Evolutionary conservation across 768 basidiomycete species (phyloP).

Genomic region (Suillus cothurnatus): DNA sequence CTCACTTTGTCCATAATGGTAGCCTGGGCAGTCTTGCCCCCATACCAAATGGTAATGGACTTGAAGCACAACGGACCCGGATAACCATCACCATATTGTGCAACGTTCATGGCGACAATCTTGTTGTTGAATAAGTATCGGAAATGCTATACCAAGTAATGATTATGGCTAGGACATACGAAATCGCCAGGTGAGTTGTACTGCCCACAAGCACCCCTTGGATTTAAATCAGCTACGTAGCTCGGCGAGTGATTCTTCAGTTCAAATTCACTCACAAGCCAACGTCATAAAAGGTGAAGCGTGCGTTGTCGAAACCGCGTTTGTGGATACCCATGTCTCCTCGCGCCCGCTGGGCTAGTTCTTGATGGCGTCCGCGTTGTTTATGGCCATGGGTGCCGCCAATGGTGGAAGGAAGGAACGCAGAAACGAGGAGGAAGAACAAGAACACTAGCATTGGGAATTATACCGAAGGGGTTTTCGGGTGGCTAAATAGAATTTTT

Average conservation of each 20-base stretch:
- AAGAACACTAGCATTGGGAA: constrained; percentile 27
- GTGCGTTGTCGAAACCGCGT: constrained; percentile 37
- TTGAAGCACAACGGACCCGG: constrained; percentile 68
- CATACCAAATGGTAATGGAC: constrained; percentile 56
- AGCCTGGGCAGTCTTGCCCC: constrained; percentile 56
- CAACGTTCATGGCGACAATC: constrained; percentile 31
- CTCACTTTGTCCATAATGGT: constrained; percentile 62
- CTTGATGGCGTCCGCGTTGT: constrained; percentile 40
- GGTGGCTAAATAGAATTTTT: not conserved
- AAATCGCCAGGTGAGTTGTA: constrained; percentile 41
- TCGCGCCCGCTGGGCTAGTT: constrained; percentile 46
- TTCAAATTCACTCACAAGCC: constrained; percentile 42
- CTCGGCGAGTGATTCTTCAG: constrained; percentile 10
- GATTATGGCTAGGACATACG: constrained; percentile 29
- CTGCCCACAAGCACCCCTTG: constrained; percentile 58
- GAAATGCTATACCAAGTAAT: constrained; percentile 35
- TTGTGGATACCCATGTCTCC: constrained; percentile 38
- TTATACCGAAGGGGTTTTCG: too few species aligned
- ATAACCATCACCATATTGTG: constrained; percentile 57
- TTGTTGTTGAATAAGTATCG: constrained; percentile 37
- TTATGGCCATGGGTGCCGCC: constrained; percentile 24
- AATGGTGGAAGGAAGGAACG: constrained; percentile 36
- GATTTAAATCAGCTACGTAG: constrained; percentile 5
- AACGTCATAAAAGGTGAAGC: constrained; percentile 56
- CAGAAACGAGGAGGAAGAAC: constrained; percentile 38